Base-by-base conservation (phyloP, 257 asterid genomes). In the Mitragyna speciosa region DNA sequence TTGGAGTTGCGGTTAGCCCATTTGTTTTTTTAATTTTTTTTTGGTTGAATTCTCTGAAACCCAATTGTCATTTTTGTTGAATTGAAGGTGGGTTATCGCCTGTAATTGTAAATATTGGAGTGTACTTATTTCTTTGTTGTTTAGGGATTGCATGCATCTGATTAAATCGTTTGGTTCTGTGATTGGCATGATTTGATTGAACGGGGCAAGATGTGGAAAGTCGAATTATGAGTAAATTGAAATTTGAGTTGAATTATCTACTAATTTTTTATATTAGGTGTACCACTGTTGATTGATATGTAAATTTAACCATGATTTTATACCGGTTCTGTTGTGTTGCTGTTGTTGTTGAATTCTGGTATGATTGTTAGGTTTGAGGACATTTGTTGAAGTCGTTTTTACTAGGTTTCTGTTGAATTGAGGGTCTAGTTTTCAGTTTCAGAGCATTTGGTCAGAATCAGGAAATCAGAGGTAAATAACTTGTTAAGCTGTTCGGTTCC, bases 111-210 rank as follows among this genome's bases (percentile, higher is more conserved):
- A 39, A 49, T 51, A 20, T 66, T 24, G 31, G 30, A 48, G 75
- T 19, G 26, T 30, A 33, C 78, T 79, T 15, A 17, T 41, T 33
- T 73, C 52, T 28, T 19, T 51, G 72, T 17, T 9, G 28, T 52
- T 41, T 20, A 28, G 75, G 47, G 79, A 49, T 36, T 63, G 79
- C 63, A 64, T 79, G 61, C n/a, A 19, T 48, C 54, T 48, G 54
- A 45, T 64, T 65, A 54, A 65, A 73, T 73, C 48, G n/a, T 47
- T 19, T 59, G 24, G 63, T 56, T 64, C 24, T 66, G 26, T 47
- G 43, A 64, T 73, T 72, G 49, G 51, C 3, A 33, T 59, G n/a
- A 43, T 48, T 80, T 66, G 70, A 65, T 78, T 78, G 74, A 16
- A 33, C 26, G 70, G 54, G 69, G 17, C 28, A 14, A 66, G 59